These are phyloP conservation scores for Phycomyces blakesleeanus DNA, from an alignment of 192 early-diverging fungal genomes.

Conservation along the genomic window DNA sequence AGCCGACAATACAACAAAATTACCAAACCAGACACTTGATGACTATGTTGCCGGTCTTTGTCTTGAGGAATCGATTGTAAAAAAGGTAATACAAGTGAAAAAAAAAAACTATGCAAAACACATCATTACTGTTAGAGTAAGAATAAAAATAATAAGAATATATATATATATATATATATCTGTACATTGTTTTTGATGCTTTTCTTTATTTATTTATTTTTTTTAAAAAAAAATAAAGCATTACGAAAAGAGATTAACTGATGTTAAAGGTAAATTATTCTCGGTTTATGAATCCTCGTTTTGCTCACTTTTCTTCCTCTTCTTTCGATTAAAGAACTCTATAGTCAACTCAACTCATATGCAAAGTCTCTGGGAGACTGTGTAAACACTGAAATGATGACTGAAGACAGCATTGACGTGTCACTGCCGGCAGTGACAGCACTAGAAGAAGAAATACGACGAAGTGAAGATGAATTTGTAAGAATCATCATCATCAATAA, in stretches of 20 bases:
- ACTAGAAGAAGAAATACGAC: constrained; percentile 28
- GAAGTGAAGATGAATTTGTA: constrained; percentile 31
- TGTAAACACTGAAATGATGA: constrained; percentile 14
- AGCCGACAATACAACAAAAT: neutral
- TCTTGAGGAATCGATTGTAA: constrained; percentile 2
- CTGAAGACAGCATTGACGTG: constrained; percentile 16
- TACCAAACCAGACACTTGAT: neutral
- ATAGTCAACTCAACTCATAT: constrained; percentile 15
- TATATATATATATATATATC: too few relatives aligned
- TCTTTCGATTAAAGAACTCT: constrained; percentile 8
- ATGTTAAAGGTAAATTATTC: constrained; percentile 14
- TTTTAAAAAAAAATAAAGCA: constrained; percentile 5
- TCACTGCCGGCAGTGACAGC: constrained; percentile 16
- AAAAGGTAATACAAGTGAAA: too few relatives aligned
- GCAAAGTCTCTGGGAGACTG: constrained; percentile 9
- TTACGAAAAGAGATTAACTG: constrained; percentile 13
- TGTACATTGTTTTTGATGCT: too few relatives aligned
- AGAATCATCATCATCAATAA: neutral
- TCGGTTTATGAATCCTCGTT: neutral
- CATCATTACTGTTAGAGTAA: too few relatives aligned
- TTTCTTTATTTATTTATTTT: neutral
- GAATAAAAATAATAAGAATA: too few relatives aligned
- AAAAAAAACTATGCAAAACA: too few relatives aligned
- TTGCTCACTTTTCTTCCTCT: neutral
- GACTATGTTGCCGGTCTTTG: neutral